Conservation (phyloP, 805 yeast species). For the Candida ovalis region DNA sequence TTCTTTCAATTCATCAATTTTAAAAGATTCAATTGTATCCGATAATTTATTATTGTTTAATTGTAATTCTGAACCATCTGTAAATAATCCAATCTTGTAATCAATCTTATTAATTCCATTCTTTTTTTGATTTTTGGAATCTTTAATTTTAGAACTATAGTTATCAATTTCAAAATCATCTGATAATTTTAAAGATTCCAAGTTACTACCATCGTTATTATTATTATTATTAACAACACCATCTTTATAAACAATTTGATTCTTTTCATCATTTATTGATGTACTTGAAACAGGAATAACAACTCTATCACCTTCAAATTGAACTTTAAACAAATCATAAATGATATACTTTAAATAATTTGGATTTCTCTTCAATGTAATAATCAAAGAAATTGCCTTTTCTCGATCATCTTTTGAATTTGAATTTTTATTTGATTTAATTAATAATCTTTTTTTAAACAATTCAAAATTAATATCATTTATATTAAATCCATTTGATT, state of each 20-base stretch:
- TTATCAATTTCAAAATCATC: too few species aligned
- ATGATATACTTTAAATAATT: constrained; percentile 12
- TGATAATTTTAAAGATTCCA: too few species aligned
- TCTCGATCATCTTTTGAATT: constrained; percentile 10
- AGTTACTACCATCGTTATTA: too few species aligned
- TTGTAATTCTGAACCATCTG: not conserved
- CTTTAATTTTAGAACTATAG: too few species aligned
- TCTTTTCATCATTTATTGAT: not conserved
- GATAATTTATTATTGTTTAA: not conserved
- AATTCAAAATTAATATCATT: not conserved
- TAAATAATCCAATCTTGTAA: not conserved
- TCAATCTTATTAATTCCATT: not conserved
- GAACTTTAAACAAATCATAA: not conserved
- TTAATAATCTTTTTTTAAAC: constrained; percentile 10
- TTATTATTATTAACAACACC: too few species aligned
- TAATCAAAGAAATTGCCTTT: constrained; percentile 15
- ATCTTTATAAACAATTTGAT: too few species aligned
- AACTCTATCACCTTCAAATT: not conserved
- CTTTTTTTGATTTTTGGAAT: not conserved
- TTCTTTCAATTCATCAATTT: too few species aligned
- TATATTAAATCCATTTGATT: not conserved
- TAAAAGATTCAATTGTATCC: too few species aligned
- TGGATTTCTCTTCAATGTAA: constrained; percentile 22
- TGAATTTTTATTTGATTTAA: constrained; percentile 6
- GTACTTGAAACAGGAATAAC: not conserved